Evolutionary conservation across 352 stramenopile species (phyloP), one percentile per base, ranked within the genome.

Genomic region (Phytophthora idaei): DNA sequence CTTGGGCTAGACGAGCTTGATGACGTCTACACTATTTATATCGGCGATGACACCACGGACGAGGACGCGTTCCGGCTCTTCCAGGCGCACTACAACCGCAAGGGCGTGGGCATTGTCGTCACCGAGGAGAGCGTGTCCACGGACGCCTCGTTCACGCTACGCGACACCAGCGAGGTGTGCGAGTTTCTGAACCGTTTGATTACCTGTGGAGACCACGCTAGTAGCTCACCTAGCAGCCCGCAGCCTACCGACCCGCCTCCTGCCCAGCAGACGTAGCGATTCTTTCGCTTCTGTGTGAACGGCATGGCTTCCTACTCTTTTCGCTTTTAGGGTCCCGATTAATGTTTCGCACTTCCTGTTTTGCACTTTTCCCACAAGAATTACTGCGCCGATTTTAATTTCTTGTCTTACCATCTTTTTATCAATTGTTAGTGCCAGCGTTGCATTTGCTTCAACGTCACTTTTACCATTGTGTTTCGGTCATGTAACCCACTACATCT

Each of bases 11-110:
- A 93, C 59, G 65, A 90, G 52, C 64, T 78, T 32, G 81, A 93
- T 31, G 76, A 93, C 10, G 83, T 96, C 11, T 97, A 91, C 65
- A 95, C 90, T 62, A 97, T 97, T 75, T 97, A 97, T 81, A 97
- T 97, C 48, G 90, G 90, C 21, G 90, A 97, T 64, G 90, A 97
- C 50, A 96, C 87, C 29, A 97, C 90, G 17, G 90, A 97, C 42
- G 90, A 97, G 73, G 87, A 95, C 58, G 87, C 87, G 32, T 94
- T 94, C 36, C 74, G 80, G 48, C 82, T 93, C 25, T 90, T 95
- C 51, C 77, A 84, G 31, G 62, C 69, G 3, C 69, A 73, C 17
- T 68, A 67, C 49, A 78, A 78, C 9, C 78, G 76, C 59, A 88
- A 90, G 63, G 86, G 87, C 8, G 84, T 90, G n/a, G 87, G 85